Evolutionary conservation across 495 filamentous ascomycete genomes (phyloP).

Genomic region (Immersiella caudata): DNA sequence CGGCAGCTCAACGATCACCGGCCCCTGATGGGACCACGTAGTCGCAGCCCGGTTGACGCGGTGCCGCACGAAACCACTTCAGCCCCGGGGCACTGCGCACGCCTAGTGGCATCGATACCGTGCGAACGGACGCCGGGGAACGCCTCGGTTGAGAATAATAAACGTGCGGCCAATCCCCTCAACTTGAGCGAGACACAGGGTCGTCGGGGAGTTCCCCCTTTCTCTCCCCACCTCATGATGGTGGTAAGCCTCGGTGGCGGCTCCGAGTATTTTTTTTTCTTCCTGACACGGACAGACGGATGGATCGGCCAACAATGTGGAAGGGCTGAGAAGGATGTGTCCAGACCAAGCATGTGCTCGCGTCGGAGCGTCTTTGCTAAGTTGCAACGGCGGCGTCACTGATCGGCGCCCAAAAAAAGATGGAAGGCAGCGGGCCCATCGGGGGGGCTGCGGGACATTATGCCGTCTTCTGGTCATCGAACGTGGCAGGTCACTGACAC

Average conservation of each 20-base stretch:
- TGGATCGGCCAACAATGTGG: too few relatives aligned
- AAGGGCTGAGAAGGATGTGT: neutral
- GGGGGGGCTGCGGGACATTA: neutral
- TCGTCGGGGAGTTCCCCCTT: neutral
- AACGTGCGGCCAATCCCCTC: neutral
- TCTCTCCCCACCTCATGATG: too few relatives aligned
- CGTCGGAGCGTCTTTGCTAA: neutral
- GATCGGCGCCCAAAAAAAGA: neutral
- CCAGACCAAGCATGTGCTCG: neutral
- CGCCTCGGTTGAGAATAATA: neutral
- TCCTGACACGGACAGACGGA: neutral
- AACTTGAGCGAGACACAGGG: neutral
- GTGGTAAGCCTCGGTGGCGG: neutral
- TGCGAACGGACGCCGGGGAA: neutral
- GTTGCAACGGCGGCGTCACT: neutral
- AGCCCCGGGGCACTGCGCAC: neutral
- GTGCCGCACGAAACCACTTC: neutral
- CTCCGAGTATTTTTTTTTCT: neutral
- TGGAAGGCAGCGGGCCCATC: neutral
- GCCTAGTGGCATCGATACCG: too few relatives aligned
- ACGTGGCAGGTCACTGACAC: neutral
- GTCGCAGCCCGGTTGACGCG: neutral
- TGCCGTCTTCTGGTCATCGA: neutral
- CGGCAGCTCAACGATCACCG: constrained; percentile 11
- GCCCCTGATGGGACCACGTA: neutral